Base-by-base conservation (phyloP, 345 rosid genomes). In the Gossypium turneri region DNA sequence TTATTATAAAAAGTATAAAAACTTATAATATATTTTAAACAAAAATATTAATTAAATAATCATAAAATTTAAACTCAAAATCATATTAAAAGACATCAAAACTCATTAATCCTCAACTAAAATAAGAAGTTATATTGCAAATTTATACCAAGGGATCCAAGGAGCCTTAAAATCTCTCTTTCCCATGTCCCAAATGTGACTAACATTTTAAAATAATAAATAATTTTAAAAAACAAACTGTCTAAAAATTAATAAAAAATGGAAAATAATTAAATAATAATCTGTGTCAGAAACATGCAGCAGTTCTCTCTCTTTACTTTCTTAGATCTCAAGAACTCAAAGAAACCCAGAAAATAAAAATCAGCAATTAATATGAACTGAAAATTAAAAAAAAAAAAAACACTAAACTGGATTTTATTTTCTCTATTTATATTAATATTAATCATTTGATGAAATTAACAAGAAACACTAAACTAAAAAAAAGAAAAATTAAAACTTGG, bases 241-340 rank as follows among this genome's bases (percentile, higher is more conserved):
- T 34, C 4, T 5, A 34, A 48, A 60, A 73, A 64, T 72, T 73
- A 67, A 67, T 79, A 20, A 55, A 9, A 75, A 34, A 34, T 5
- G 1, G 7, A 55, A 56, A 34, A 75, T 34, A 61, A 71, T 73
- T 76, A 75, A 65, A 73, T 59, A 78, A 38, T 60, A 48, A 68
- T 65, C 43, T n/a, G 55, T 74, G 82, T 83, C 88, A 72, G 86
- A 71, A 69, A 70, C 78, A 83, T 77, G 82, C 83, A 81, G 73
- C 81, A 72, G 83, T 80, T 82, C 90, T 83, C 80, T 13, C 17
- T 65, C 17, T 77, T 82, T 76, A 76, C 73, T 70, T 62, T 61
- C 66, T 61, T 61, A 61, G 72, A 85, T 75, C 79, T 73, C 73
- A 78, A 64, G 7, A 59, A 79, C 52, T 56, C 79, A 6, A 19